These are phyloP conservation scores for Trichoderma koningii DNA, from an alignment of 2,329 filamentous ascomycete genomes.

Conservation along the genomic window DNA sequence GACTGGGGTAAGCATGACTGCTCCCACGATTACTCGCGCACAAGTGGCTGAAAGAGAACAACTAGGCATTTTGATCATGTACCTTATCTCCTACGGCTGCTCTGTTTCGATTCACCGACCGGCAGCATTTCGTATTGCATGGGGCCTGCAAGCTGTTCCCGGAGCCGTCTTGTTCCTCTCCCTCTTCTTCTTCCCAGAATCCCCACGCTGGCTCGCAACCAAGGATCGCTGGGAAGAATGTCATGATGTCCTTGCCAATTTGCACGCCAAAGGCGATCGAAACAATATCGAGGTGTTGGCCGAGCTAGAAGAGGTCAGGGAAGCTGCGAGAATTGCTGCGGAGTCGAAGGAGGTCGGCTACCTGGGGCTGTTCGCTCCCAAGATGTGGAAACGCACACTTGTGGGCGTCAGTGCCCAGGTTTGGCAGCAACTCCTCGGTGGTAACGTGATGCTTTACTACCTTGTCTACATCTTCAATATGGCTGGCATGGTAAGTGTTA, in stretches of 20 bases:
- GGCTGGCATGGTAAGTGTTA: conserved; percentile 50
- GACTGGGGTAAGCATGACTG: conserved; percentile 2
- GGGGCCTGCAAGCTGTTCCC: not conserved
- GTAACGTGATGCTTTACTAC: conserved; percentile 61
- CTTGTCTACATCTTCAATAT: conserved; percentile 65
- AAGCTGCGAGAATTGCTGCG: conserved; percentile 43
- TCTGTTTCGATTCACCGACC: not conserved
- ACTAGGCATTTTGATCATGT: not conserved
- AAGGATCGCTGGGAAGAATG: conserved; percentile 12
- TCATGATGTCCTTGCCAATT: not conserved
- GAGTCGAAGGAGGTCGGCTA: conserved; percentile 45
- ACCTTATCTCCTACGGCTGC: not conserved
- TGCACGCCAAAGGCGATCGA: conserved; percentile 1
- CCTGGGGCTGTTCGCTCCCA: conserved; percentile 48
- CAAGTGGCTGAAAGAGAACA: not conserved
- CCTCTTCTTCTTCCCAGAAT: conserved; percentile 11
- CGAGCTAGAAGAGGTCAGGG: conserved; percentile 29
- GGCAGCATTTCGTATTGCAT: conserved; percentile 2
- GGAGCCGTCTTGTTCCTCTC: not conserved
- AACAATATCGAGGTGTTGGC: not conserved
- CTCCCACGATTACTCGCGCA: not conserved
- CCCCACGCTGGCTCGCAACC: not conserved
- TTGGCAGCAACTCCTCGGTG: conserved; percentile 57
- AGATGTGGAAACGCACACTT: conserved; percentile 54
- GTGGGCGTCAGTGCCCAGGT: conserved; percentile 55